phyloP scores from a whole-genome alignment of 2,329 filamentous ascomycete genomes.

The Rutstroemia sydowiana region DNA sequence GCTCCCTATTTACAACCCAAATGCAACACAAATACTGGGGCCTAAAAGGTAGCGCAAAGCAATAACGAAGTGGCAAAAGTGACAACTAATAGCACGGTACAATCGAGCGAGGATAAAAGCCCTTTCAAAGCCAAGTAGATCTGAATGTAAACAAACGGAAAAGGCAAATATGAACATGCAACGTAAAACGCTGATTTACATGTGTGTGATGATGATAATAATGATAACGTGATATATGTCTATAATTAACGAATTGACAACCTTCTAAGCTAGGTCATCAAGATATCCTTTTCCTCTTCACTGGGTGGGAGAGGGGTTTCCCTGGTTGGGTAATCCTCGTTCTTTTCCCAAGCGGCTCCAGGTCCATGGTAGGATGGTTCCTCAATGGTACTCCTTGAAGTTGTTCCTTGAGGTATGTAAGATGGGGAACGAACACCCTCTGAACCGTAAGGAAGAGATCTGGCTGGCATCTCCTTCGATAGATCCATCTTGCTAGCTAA shows the following conservation, averaged over 20 bases:
- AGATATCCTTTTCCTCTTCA: constrained; percentile 29
- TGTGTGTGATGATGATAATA: background rate
- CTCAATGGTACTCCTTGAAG: constrained; percentile 28
- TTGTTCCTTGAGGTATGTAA: constrained; percentile 35
- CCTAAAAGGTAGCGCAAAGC: too few relatives aligned
- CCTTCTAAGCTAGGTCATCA: constrained; percentile 29
- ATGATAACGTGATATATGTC: background rate
- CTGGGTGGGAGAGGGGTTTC: constrained; percentile 30
- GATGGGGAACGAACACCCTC: constrained; percentile 40
- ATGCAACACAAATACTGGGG: too few relatives aligned
- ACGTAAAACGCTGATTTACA: background rate
- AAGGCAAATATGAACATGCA: background rate
- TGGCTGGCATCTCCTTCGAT: constrained; percentile 38
- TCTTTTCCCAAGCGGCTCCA: constrained; percentile 44
- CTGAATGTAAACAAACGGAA: background rate
- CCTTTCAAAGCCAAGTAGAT: too few relatives aligned
- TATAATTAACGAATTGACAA: background rate
- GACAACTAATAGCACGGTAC: too few relatives aligned
- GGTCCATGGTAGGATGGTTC: constrained; percentile 45
- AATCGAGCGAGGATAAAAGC: too few relatives aligned
- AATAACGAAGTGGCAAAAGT: too few relatives aligned
- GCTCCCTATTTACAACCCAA: too few relatives aligned
- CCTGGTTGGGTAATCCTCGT: constrained; percentile 35
- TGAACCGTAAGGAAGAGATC: constrained; percentile 47
- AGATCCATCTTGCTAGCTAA: constrained; percentile 46